Percentiles rank a stretch among this genome's conserved stretches.
Conservation (phyloP, 257 asterid genomes). For the Solanum stenotomum region DNA sequence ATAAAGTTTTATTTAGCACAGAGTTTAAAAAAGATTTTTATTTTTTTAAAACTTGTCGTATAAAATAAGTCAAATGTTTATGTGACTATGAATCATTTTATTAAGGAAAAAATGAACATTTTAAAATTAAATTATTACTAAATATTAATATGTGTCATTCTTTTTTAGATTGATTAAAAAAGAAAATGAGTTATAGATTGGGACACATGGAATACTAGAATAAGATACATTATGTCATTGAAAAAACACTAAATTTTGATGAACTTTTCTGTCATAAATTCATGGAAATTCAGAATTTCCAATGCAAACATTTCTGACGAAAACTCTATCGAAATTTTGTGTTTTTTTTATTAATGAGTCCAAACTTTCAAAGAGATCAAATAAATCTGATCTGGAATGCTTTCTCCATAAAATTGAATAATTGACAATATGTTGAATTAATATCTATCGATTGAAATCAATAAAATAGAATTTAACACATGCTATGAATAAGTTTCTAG, state of each 20-base stretch:
- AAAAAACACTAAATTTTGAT: background rate
- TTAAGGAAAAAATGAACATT: background rate
- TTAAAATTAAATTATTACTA: too few relatives aligned
- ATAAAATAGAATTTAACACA: too few relatives aligned
- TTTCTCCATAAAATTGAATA: too few relatives aligned
- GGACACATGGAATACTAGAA: background rate
- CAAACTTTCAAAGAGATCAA: background rate
- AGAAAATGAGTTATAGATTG: background rate
- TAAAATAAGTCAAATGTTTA: too few relatives aligned
- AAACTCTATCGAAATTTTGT: background rate
- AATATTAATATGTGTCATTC: background rate
- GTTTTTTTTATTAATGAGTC: background rate
- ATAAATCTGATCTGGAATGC: too few relatives aligned
- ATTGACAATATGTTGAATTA: too few relatives aligned
- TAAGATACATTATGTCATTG: background rate
- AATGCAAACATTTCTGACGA: background rate
- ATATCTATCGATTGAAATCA: too few relatives aligned
- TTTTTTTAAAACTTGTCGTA: too few relatives aligned
- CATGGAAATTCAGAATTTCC: background rate
- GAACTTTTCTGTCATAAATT: background rate
- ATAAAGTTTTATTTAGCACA: too few relatives aligned
- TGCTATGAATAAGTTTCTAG: too few relatives aligned
- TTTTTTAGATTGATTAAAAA: too few relatives aligned
- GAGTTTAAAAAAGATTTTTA: too few relatives aligned
- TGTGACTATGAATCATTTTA: background rate